Conservation (phyloP, 176 grass and related monocot genomes). For the Tillandsia leiboldiana region DNA sequence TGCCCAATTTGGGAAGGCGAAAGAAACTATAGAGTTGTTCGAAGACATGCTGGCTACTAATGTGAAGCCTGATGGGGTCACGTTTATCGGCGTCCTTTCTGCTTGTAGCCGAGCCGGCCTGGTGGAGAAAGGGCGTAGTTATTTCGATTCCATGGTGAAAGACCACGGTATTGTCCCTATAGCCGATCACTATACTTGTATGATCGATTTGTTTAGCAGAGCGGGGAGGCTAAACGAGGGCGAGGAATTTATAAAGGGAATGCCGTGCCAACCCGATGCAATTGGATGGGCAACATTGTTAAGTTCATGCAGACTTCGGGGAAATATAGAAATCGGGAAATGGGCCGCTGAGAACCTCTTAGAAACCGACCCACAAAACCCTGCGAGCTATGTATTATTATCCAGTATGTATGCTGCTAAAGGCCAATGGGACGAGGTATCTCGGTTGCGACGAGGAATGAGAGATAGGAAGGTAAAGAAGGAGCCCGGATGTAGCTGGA, state of each 20-base stretch:
- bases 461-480: slow-evolving; percentile 58
- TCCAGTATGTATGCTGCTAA: slow-evolving; percentile 56
- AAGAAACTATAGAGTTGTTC: slow-evolving; percentile 59
- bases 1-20: slow-evolving; percentile 62
- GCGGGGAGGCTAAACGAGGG: slow-evolving; percentile 52
- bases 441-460: slow-evolving; percentile 49
- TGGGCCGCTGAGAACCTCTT: slow-evolving; percentile 67
- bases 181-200: slow-evolving; percentile 56
- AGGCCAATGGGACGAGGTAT: slow-evolving; percentile 55
- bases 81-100: slow-evolving; percentile 59
- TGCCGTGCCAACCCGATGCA: slow-evolving; percentile 44
- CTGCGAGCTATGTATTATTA: slow-evolving; percentile 52
- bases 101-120: slow-evolving; percentile 55
- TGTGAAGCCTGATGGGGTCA: slow-evolving; percentile 54
- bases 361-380: slow-evolving; percentile 49
- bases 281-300: slow-evolving; percentile 59
- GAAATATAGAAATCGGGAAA: slow-evolving; percentile 52
- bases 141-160: slow-evolving; percentile 47
- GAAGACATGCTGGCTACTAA: slow-evolving; percentile 41
- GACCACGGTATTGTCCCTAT: slow-evolving; percentile 41
- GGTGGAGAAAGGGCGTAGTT: slow-evolving; percentile 49
- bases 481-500: slow-evolving; percentile 80
- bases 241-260: slow-evolving; percentile 55
- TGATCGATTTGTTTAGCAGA: slow-evolving; percentile 71
- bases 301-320: slow-evolving; percentile 44